Conservation (phyloP, 2,329 filamentous ascomycete genomes). For the Samsoniella hepiali region DNA sequence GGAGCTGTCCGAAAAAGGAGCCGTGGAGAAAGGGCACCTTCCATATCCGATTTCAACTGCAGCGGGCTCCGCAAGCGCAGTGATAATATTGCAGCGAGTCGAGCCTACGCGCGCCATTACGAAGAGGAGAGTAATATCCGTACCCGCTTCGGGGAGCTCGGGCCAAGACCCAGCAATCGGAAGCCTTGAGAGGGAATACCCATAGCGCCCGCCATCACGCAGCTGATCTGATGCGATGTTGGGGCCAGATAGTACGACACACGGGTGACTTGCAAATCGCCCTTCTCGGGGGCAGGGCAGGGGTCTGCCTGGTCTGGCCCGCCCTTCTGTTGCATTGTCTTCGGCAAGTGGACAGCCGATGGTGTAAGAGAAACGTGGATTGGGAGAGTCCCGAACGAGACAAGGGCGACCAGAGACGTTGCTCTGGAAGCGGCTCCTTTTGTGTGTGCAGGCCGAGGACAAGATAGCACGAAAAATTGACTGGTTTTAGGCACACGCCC, state of each 20-base stretch:
- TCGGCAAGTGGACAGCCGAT: neutral
- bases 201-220: too few species aligned
- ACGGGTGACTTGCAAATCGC: neutral
- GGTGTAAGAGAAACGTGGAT: neutral
- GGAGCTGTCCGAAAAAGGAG: neutral
- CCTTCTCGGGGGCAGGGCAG: neutral
- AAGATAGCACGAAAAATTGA: neutral
- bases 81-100: neutral
- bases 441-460: neutral
- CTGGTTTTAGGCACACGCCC: neutral
- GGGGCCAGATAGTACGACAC: neutral
- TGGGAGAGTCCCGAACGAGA: neutral
- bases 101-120: conserved; percentile 10
- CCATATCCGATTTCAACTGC: conserved; percentile 7
- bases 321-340: neutral
- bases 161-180: conserved; percentile 1
- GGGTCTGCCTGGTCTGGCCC: neutral
- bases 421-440: neutral
- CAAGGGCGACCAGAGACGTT: conserved; percentile 13
- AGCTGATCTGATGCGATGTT: neutral
- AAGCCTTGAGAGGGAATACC: neutral
- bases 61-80: neutral
- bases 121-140: conserved; percentile 14
- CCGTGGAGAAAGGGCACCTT: neutral
- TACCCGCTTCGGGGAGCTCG: conserved; percentile 13